phyloP scores from a whole-genome alignment of 768 basidiomycete species.

The Gloeopeniophorella convolvens region DNA sequence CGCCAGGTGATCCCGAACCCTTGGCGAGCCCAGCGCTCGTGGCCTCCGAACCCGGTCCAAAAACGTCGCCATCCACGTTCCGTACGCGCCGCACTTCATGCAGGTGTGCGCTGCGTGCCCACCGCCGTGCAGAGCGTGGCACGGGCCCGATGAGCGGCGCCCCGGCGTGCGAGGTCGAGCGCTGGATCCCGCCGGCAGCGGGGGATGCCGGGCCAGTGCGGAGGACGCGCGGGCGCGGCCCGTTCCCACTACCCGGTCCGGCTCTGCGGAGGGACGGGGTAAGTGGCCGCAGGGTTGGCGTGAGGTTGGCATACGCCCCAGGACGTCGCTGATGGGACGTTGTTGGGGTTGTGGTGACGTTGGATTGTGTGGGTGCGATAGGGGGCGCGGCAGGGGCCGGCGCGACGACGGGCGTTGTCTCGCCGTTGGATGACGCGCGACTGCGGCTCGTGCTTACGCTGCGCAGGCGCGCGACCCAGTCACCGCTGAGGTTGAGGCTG shows the following conservation, averaged over 20 bases:
- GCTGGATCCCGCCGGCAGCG: slow-evolving; percentile 32
- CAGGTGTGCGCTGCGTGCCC: slow-evolving; percentile 62
- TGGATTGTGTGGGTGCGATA: slow-evolving; percentile 20
- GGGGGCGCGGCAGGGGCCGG: neutral
- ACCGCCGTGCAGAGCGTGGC: slow-evolving; percentile 45
- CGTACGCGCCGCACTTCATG: slow-evolving; percentile 47
- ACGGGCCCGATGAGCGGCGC: slow-evolving; percentile 27
- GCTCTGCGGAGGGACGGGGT: slow-evolving; percentile 2
- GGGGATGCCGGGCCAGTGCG: slow-evolving; percentile 24
- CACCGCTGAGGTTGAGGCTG: slow-evolving; percentile 50
- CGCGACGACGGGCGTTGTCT: neutral
- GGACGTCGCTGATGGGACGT: neutral
- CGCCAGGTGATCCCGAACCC: too few species aligned
- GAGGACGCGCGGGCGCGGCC: slow-evolving; percentile 20
- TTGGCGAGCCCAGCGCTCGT: neutral
- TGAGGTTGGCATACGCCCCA: neutral
- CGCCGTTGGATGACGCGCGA: neutral
- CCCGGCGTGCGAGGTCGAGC: slow-evolving; percentile 41
- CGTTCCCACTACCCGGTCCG: too few species aligned
- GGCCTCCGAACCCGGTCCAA: neutral
- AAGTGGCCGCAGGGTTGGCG: neutral
- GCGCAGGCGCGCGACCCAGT: slow-evolving; percentile 38
- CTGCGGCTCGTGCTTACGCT: slow-evolving; percentile 28
- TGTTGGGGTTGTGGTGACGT: slow-evolving; percentile 15
- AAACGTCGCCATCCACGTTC: neutral